phyloP scores from a whole-genome alignment of 2,329 filamentous ascomycete genomes.

The Amylocarpus encephaloides region DNA sequence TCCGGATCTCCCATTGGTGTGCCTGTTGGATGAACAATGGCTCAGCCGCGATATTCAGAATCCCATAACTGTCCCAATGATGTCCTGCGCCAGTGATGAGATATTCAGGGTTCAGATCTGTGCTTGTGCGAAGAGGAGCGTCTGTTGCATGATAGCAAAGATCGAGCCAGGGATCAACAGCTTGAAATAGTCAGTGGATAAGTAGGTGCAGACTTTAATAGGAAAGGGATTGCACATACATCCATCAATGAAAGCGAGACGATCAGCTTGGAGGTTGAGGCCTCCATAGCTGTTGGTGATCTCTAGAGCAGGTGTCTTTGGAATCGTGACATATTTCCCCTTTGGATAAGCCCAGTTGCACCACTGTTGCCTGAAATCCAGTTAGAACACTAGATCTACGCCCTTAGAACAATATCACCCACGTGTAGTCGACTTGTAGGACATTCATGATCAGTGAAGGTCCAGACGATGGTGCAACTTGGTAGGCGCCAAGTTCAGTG shows the following conservation, averaged over 20 bases:
- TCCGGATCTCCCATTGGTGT: slow-evolving; percentile 44
- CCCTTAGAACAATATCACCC: slow-evolving; percentile 25
- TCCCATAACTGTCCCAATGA: slow-evolving; percentile 38
- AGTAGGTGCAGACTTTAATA: not conserved
- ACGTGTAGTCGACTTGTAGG: slow-evolving; percentile 43
- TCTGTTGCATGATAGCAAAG: slow-evolving; percentile 44
- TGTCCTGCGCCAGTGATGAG: slow-evolving; percentile 46
- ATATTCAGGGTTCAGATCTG: slow-evolving; percentile 41
- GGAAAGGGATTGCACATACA: slow-evolving; percentile 23
- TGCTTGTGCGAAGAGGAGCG: slow-evolving; percentile 34
- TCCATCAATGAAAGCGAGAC: slow-evolving; percentile 47
- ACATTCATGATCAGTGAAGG: slow-evolving; percentile 43
- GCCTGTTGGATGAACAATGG: slow-evolving; percentile 46
- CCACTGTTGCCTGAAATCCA: slow-evolving; percentile 36
- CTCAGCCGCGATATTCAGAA: slow-evolving; percentile 36
- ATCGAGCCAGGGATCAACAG: slow-evolving; percentile 45
- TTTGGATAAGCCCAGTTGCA: slow-evolving; percentile 47
- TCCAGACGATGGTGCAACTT: slow-evolving; percentile 38
- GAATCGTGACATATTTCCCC: slow-evolving; percentile 40
- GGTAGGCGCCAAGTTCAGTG: slow-evolving; percentile 43
- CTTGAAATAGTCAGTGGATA: slow-evolving; percentile 3
- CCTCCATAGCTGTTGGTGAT: slow-evolving; percentile 42
- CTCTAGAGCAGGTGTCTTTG: slow-evolving; percentile 37
- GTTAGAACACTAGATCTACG: not conserved
- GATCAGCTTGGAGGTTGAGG: slow-evolving; percentile 39